These are phyloP conservation scores for Trichoderma gracile DNA, from an alignment of 2,329 filamentous ascomycete genomes.

Conservation along the genomic window DNA sequence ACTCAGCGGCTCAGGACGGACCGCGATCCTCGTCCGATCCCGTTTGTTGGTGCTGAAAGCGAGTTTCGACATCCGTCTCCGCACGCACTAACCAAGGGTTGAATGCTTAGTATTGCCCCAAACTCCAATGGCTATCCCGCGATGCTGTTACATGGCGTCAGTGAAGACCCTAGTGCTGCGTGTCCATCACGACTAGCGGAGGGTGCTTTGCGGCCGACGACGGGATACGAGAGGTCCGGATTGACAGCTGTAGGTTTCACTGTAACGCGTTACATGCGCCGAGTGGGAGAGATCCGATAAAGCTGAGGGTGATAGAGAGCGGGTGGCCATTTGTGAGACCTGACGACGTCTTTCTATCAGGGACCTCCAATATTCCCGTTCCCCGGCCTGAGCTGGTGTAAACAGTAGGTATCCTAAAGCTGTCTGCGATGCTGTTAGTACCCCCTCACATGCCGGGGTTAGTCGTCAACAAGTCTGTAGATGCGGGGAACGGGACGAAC, in stretches of 20 bases:
- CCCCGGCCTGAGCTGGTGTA: not conserved
- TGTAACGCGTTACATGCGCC: not conserved
- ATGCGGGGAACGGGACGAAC: conserved; percentile 13
- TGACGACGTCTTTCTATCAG: no score
- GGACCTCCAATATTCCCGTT: not conserved
- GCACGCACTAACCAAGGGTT: conserved; percentile 9
- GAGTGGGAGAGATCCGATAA: not conserved
- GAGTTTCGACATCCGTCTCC: not conserved
- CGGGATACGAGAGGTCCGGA: not conserved
- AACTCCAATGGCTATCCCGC: not conserved
- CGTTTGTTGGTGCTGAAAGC: conserved; percentile 4
- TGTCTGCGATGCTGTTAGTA: not conserved
- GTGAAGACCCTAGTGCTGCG: not conserved
- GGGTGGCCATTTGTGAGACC: no score
- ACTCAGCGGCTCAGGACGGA: conserved; percentile 2
- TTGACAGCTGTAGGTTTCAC: not conserved
- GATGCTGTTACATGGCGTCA: conserved; percentile 6
- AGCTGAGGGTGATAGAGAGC: not conserved
- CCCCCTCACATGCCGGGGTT: conserved; percentile 13
- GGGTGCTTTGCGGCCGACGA: not conserved
- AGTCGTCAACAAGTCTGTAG: not conserved
- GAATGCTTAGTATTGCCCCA: not conserved
- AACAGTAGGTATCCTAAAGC: not conserved
- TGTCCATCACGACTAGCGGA: not conserved
- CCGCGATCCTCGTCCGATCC: conserved; percentile 4